A percentile compares a stretch with the other conserved stretches of the same genome.
These are phyloP conservation scores for Sporothrix inflata DNA, from an alignment of 2,329 filamentous ascomycete genomes.

Conservation along the genomic window DNA sequence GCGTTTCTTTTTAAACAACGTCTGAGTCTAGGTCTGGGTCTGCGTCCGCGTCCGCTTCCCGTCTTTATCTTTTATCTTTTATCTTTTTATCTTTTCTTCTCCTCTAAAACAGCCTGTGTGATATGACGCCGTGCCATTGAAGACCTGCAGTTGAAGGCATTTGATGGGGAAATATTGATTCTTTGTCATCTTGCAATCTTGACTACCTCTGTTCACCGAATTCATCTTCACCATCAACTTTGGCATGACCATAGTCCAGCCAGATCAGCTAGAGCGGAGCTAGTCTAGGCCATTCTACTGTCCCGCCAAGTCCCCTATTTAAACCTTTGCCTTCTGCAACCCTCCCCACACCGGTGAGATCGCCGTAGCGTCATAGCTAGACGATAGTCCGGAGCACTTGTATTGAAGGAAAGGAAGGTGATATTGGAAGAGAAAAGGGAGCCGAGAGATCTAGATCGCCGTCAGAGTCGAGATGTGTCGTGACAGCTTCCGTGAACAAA, in stretches of 20 bases:
- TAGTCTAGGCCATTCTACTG: neutral
- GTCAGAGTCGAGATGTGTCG: neutral
- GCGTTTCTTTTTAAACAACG: neutral
- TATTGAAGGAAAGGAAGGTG: slow-evolving; percentile 1
- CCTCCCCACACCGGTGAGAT: slow-evolving; percentile 5
- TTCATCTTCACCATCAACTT: neutral
- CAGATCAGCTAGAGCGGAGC: neutral
- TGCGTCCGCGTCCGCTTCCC: too few species aligned
- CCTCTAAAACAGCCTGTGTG: neutral
- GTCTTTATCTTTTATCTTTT: neutral
- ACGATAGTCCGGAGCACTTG: neutral
- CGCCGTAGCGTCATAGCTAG: neutral
- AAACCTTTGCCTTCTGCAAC: neutral
- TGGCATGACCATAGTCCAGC: neutral
- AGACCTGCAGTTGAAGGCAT: neutral
- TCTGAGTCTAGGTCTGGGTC: too few species aligned
- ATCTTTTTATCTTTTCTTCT: neutral
- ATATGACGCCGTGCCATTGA: neutral
- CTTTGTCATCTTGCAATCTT: neutral
- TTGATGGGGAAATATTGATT: neutral
- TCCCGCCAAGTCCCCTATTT: neutral
- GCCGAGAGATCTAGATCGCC: neutral
- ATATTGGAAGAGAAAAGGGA: neutral
- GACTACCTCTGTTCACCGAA: neutral
- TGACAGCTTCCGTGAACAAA: neutral